Percentiles rank a stretch among this genome's conserved stretches.
Evolutionary conservation across 1,284 basidiomycete species (phyloP).

Genomic region (Boletus semigastroideus): DNA sequence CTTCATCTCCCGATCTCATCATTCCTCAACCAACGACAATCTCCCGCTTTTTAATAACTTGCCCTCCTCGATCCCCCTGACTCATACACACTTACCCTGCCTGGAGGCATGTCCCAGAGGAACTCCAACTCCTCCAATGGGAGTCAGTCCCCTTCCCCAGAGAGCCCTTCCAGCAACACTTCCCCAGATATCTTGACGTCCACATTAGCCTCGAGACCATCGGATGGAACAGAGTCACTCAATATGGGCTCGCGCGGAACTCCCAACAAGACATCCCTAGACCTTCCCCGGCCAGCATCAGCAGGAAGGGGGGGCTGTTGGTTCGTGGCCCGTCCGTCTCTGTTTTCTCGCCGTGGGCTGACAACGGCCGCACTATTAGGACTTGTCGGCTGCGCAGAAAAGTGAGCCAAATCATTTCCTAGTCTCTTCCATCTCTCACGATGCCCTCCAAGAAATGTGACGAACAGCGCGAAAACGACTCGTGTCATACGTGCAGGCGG

Average conservation of each 20-base stretch:
- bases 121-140: constrained; percentile 37
- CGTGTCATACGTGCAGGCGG: constrained; percentile 75
- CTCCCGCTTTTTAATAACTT: constrained; percentile 27
- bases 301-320: constrained; percentile 73
- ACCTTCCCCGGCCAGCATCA: constrained; percentile 52
- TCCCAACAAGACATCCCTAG: constrained; percentile 48
- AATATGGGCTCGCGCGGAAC: constrained; percentile 43
- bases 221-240: constrained; percentile 41
- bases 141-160: constrained; percentile 46
- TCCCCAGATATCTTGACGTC: constrained; percentile 42
- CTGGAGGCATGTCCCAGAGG: constrained; percentile 23
- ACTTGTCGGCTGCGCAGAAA: constrained; percentile 79
- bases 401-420: constrained; percentile 38
- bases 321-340: constrained; percentile 41
- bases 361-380: constrained; percentile 47
- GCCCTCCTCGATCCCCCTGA: constrained; percentile 20
- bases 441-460: constrained; percentile 67
- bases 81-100: constrained; percentile 9
- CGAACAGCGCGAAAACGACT: constrained; percentile 72
- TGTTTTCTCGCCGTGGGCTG: constrained; percentile 6
- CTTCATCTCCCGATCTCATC: constrained; percentile 26
- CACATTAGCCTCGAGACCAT: constrained; percentile 38
- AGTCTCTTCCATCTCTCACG: constrained; percentile 4
- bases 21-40: constrained; percentile 24
- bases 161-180: constrained; percentile 39